Conservation (phyloP, 163 green algal species). For the Trebouxiophyceae sp. region DNA sequence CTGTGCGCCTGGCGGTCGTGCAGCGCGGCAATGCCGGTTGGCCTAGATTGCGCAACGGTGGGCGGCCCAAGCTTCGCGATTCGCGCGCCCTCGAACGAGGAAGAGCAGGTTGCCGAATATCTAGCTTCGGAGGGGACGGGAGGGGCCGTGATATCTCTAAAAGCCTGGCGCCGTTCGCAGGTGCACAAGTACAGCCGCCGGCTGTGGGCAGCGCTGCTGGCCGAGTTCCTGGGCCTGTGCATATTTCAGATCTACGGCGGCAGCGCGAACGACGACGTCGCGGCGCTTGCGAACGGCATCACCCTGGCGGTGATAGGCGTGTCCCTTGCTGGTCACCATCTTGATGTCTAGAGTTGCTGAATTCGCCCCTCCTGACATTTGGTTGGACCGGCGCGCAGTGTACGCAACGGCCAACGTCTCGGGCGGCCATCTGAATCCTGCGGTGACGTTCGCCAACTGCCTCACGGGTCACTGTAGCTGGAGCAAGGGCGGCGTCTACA, state of each 20-base stretch:
- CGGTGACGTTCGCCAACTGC: constrained; percentile 61
- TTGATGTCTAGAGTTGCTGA: too few relatives aligned
- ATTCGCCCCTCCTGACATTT: too few relatives aligned
- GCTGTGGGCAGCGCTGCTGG: constrained; percentile 25
- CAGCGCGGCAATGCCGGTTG: too few relatives aligned
- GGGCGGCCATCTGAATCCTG: constrained; percentile 69
- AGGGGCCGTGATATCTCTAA: not conserved
- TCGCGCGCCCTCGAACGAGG: not conserved
- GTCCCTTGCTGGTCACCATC: too few relatives aligned
- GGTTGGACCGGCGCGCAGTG: constrained; percentile 34
- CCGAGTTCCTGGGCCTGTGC: constrained; percentile 29
- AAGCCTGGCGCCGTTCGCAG: constrained; percentile 1
- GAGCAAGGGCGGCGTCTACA: constrained; percentile 59
- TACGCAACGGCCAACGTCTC: constrained; percentile 65
- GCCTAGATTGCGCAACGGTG: too few relatives aligned
- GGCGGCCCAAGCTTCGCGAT: too few relatives aligned
- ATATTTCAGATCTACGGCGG: constrained; percentile 37
- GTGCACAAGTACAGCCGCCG: constrained; percentile 15
- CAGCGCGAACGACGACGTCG: constrained; percentile 20
- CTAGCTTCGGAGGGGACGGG: too few relatives aligned
- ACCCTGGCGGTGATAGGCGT: constrained; percentile 23
- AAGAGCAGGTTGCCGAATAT: too few relatives aligned
- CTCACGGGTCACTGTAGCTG: constrained; percentile 66
- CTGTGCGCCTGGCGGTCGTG: too few relatives aligned
- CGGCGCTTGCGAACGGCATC: constrained; percentile 29